phyloP scores from a whole-genome alignment of 768 basidiomycete genomes.

The Lentinula edodes region DNA sequence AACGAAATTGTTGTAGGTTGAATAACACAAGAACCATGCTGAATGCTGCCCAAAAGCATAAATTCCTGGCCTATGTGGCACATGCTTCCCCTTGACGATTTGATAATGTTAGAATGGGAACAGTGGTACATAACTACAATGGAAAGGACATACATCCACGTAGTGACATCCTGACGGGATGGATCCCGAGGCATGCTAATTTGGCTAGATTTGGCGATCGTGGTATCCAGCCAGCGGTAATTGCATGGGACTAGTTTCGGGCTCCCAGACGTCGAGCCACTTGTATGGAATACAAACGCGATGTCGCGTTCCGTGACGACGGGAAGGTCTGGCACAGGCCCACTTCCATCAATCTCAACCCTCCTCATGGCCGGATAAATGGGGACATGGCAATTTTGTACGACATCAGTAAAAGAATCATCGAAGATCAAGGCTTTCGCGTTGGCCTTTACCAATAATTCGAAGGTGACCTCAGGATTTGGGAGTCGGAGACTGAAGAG shows the following conservation, averaged over 20 bases:
- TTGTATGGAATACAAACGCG: conserved; percentile 71
- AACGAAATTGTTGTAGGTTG: conserved; percentile 52
- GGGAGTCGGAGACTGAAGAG: conserved; percentile 58
- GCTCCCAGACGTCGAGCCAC: conserved; percentile 78
- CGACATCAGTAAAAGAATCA: conserved; percentile 32
- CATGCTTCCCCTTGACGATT: conserved; percentile 44
- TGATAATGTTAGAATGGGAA: not conserved
- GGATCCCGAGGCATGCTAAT: conserved; percentile 42
- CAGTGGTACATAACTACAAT: not conserved
- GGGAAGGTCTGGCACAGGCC: conserved; percentile 34
- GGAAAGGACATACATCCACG: conserved; percentile 50
- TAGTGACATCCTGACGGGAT: conserved; percentile 60
- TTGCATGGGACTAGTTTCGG: conserved; percentile 75
- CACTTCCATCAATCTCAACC: conserved; percentile 22
- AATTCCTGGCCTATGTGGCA: conserved; percentile 43
- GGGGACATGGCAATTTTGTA: conserved; percentile 35
- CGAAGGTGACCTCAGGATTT: conserved; percentile 52
- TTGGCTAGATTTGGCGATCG: conserved; percentile 53
- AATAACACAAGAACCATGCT: conserved; percentile 54
- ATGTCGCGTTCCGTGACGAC: conserved; percentile 21
- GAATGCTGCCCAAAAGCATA: conserved; percentile 45
- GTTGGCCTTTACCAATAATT: conserved; percentile 48
- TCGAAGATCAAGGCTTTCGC: conserved; percentile 58
- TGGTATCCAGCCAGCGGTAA: conserved; percentile 60
- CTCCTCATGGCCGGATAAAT: conserved; percentile 27